phyloP scores from a whole-genome alignment of 2,329 filamentous ascomycete genomes.

The Calonectria henricotiae region DNA sequence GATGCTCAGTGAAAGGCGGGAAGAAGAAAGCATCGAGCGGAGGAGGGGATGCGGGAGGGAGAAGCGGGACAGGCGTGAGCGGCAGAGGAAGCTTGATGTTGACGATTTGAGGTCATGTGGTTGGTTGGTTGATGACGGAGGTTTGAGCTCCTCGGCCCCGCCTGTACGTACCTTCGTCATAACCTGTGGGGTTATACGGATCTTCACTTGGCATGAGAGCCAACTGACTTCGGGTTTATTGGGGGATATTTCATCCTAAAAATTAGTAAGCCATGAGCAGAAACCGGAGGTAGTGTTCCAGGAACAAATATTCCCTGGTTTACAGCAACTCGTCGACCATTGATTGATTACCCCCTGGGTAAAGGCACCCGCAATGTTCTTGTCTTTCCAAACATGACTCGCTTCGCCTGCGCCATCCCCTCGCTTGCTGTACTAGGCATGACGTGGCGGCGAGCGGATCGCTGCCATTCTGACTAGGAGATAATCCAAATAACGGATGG shows the following conservation, averaged over 20 bases:
- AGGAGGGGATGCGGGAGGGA: slow-evolving; percentile 25
- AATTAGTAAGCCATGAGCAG: background rate
- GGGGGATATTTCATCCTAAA: background rate
- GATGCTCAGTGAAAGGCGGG: slow-evolving; percentile 41
- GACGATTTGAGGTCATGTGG: slow-evolving; percentile 44
- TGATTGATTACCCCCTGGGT: background rate
- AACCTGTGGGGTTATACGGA: slow-evolving; percentile 21
- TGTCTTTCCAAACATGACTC: background rate
- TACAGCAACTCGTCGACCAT: background rate
- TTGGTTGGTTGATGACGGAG: slow-evolving; percentile 39
- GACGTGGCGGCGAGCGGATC: background rate
- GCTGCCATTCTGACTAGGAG: background rate
- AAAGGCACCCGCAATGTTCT: background rate
- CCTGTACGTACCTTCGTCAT: slow-evolving; percentile 39
- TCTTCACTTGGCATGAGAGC: background rate
- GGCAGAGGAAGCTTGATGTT: slow-evolving; percentile 36
- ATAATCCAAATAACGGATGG: too few species aligned
- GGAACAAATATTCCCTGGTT: background rate
- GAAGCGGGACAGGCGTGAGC: slow-evolving; percentile 36
- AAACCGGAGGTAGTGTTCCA: background rate
- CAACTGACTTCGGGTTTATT: background rate
- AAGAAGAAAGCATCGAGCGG: slow-evolving; percentile 46
- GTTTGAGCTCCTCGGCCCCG: slow-evolving; percentile 17
- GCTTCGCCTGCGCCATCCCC: background rate
- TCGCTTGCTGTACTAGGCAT: background rate